Conservation (phyloP, 2,329 filamentous ascomycete genomes). For the Pseudogymnoascus verrucosus region DNA sequence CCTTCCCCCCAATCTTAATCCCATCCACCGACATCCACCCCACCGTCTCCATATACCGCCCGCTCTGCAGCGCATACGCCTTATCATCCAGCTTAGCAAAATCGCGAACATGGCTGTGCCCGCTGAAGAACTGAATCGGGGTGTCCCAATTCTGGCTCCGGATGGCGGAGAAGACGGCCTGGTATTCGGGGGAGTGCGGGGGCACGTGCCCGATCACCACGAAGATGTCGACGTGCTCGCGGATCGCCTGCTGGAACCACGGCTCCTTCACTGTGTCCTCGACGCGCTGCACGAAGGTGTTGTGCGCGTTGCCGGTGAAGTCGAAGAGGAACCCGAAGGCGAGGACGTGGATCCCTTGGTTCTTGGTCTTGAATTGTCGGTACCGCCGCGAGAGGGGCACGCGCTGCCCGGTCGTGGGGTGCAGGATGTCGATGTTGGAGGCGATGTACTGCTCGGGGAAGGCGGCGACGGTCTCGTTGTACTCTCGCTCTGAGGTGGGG, state of each 20-base stretch:
- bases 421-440: slow-evolving; percentile 85
- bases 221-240: slow-evolving; percentile 70
- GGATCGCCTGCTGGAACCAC: slow-evolving; percentile 84
- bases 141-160: slow-evolving; percentile 68
- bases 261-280: slow-evolving; percentile 70
- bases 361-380: slow-evolving; percentile 85
- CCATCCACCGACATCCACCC: slow-evolving; percentile 86
- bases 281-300: slow-evolving; percentile 75
- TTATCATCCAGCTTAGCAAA: slow-evolving; percentile 70
- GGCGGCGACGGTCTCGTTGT: slow-evolving; percentile 70
- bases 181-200: slow-evolving; percentile 71
- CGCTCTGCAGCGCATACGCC: slow-evolving; percentile 74
- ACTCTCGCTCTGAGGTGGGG: slow-evolving; percentile 71
- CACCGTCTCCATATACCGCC: slow-evolving; percentile 90
- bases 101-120: slow-evolving; percentile 84
- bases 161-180: slow-evolving; percentile 69
- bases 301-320: slow-evolving; percentile 85
- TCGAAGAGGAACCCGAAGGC: slow-evolving; percentile 95
- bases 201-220: slow-evolving; percentile 81
- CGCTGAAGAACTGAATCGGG: slow-evolving; percentile 86
- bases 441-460: slow-evolving; percentile 76
- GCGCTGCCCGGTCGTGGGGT: slow-evolving; percentile 60
- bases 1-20: slow-evolving; percentile 23
- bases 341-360: slow-evolving; percentile 75
- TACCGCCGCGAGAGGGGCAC: slow-evolving; percentile 74